These are phyloP conservation scores for Trypanosoma congolense DNA, from an alignment of 208 protist species.

Conservation along the genomic window DNA sequence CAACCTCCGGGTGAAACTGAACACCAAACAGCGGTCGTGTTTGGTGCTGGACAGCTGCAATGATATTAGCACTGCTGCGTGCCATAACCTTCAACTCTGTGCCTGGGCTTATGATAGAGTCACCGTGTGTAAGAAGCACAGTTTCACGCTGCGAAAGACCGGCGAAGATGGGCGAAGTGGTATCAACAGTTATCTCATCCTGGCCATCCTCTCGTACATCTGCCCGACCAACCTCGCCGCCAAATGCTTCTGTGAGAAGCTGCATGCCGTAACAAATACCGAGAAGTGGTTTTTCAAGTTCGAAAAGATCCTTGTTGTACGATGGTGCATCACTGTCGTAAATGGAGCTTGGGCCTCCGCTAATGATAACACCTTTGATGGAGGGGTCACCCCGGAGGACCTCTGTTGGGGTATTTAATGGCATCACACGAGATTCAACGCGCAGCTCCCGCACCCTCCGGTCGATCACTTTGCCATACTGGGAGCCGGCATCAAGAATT, in stretches of 20 bases:
- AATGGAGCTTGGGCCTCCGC: constrained; percentile 90
- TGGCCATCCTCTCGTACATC: constrained; percentile 94
- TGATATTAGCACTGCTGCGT: constrained; percentile 61
- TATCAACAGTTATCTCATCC: constrained; percentile 74
- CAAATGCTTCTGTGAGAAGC: constrained; percentile 80
- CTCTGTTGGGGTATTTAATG: constrained; percentile 64
- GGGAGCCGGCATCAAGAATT: constrained; percentile 95
- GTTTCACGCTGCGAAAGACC: constrained; percentile 45
- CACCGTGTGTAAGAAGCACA: constrained; percentile 95
- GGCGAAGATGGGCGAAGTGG: constrained; percentile 50
- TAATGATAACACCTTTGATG: constrained; percentile 93
- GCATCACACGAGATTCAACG: constrained; percentile 89
- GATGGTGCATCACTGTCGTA: constrained; percentile 85
- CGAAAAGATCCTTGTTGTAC: constrained; percentile 74
- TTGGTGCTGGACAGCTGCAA: constrained; percentile 77
- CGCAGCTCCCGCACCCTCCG: constrained; percentile 92
- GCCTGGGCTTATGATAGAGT: constrained; percentile 55
- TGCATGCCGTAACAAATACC: constrained; percentile 99
- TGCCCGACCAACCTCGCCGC: constrained; percentile 86
- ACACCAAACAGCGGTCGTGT: constrained; percentile 81
- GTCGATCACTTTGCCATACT: constrained; percentile 97
- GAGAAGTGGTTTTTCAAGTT: constrained; percentile 85
- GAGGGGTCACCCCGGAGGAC: constrained; percentile 34
- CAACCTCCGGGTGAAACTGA: constrained; percentile 98
- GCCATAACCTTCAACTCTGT: constrained; percentile 54